phyloP scores from a whole-genome alignment of 2,329 filamentous ascomycete species.

The Alternaria metachromatica region DNA sequence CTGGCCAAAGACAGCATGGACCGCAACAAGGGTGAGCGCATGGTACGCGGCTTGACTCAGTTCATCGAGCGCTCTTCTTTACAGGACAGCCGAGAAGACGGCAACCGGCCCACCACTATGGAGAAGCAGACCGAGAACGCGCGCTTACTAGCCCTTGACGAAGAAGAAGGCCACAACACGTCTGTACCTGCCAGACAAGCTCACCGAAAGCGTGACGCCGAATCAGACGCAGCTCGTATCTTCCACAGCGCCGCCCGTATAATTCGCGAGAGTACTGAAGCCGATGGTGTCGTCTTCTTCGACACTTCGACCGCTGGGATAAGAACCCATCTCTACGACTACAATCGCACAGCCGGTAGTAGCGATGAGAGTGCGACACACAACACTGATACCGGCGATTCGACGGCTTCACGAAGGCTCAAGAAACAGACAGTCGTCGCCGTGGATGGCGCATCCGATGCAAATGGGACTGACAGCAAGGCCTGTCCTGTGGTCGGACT shows the following conservation, averaged over 20 bases:
- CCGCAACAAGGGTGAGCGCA: conserved; percentile 35
- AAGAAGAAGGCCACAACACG: conserved; percentile 19
- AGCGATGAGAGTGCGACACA: conserved; percentile 40
- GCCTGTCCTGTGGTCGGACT: conserved; percentile 34
- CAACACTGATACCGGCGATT: conserved; percentile 40
- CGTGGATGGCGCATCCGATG: conserved; percentile 3
- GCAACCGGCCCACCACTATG: conserved; percentile 33
- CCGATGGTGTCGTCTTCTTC: conserved; percentile 47
- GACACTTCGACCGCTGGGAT: conserved; percentile 42
- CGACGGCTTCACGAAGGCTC: conserved; percentile 24
- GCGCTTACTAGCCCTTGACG: conserved; percentile 34
- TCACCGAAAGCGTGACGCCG: conserved; percentile 30
- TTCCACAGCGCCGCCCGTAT: conserved; percentile 47
- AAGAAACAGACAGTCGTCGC: conserved; percentile 16
- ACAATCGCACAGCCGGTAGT: conserved; percentile 19
- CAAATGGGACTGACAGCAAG: conserved; percentile 24
- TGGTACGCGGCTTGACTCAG: conserved; percentile 44
- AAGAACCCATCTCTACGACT: conserved; percentile 30
- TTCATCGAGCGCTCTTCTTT: conserved; percentile 42
- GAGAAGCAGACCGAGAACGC: conserved; percentile 45
- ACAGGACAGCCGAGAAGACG: conserved; percentile 26
- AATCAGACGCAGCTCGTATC: conserved; percentile 35
- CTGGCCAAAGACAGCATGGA: conserved; percentile 36
- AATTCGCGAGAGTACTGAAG: conserved; percentile 41
- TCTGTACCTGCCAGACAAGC: conserved; percentile 18